Conservation (phyloP, 1,284 basidiomycete species). For the Puccinia triticina region DNA sequence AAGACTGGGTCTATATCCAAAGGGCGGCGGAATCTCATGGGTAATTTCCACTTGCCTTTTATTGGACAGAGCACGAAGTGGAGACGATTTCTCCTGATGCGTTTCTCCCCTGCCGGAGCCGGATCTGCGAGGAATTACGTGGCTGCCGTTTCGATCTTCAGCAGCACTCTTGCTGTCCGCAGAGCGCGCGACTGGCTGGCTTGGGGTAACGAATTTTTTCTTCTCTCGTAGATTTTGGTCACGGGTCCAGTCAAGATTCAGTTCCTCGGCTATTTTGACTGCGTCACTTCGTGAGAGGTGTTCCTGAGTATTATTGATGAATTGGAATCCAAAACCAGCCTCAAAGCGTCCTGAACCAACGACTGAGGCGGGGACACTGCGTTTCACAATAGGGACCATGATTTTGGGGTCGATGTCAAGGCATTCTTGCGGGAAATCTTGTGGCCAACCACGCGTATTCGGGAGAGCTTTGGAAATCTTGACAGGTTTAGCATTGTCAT, state of each 20-base stretch:
- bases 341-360: slow-evolving; percentile 32
- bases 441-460: slow-evolving; percentile 24
- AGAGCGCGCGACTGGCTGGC: background rate
- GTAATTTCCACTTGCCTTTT: background rate
- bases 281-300: slow-evolving; percentile 1
- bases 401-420: slow-evolving; percentile 28
- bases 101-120: background rate
- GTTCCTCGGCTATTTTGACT: background rate
- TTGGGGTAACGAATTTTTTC: background rate
- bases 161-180: background rate
- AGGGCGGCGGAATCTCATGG: background rate
- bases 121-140: background rate
- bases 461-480: slow-evolving; percentile 18
- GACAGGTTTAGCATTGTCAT: background rate
- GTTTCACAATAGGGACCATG: slow-evolving; percentile 34
- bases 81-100: background rate
- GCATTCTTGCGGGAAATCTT: slow-evolving; percentile 26
- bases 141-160: background rate
- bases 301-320: slow-evolving; percentile 12
- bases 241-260: background rate
- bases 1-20: background rate
- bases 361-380: slow-evolving; percentile 33
- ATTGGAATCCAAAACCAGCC: slow-evolving; percentile 41
- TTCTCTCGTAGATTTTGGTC: background rate
- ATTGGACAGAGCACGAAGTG: background rate